Evolutionary conservation across 768 basidiomycete species (phyloP).

Genomic region (Rhizopogon rudus): DNA sequence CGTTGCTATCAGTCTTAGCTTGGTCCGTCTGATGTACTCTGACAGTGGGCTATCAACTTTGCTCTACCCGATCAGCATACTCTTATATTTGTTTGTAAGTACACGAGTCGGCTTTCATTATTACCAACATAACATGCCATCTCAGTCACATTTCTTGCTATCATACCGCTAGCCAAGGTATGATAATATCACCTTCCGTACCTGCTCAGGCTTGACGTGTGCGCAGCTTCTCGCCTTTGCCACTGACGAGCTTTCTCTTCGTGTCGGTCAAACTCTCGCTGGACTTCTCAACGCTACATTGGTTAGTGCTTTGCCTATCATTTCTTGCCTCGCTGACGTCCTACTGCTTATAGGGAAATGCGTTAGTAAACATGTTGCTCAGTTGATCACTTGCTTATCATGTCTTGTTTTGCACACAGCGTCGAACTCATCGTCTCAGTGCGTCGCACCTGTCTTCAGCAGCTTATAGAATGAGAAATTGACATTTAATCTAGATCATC

Average conservation of each 20-base stretch:
- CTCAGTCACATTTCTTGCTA: constrained; percentile 75
- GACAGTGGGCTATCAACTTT: constrained; percentile 71
- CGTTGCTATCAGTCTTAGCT: constrained; percentile 15
- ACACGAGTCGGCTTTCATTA: background rate
- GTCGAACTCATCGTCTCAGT: constrained; percentile 71
- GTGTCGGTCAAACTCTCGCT: constrained; percentile 79
- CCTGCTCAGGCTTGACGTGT: background rate
- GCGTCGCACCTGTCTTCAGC: constrained; percentile 17
- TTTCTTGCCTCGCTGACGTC: background rate
- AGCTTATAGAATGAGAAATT: background rate
- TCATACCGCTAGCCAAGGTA: constrained; percentile 81
- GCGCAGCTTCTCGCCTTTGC: constrained; percentile 72
- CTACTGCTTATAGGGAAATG: constrained; percentile 20
- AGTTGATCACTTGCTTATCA: background rate
- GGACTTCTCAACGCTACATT: constrained; percentile 84
- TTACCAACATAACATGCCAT: background rate
- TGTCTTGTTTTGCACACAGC: constrained; percentile 16
- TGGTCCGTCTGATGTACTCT: background rate
- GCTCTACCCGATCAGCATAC: constrained; percentile 47
- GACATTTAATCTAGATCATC: constrained; percentile 50
- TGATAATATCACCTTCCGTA: background rate
- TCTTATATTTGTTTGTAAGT: constrained; percentile 71
- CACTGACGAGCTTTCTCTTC: constrained; percentile 81
- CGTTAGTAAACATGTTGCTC: constrained; percentile 13
- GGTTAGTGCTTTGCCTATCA: constrained; percentile 33